Percentiles rank a stretch among this genome's conserved stretches.
Evolutionary conservation across 176 grass and related monocot genomes (phyloP).

Genomic region (Saccharum spontaneum): DNA sequence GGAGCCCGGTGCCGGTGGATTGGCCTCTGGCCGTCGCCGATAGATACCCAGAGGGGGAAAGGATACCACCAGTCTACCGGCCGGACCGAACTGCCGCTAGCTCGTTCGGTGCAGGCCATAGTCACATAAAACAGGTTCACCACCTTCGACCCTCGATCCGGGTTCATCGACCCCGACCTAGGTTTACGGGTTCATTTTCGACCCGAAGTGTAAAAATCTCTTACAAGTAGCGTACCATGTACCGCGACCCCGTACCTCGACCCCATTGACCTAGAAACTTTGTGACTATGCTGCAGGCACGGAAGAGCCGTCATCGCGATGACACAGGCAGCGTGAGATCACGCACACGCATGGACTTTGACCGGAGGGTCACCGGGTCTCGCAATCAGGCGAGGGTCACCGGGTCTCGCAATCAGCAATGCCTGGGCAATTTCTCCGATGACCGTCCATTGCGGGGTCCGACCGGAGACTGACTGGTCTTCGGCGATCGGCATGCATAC

Average conservation of each 20-base stretch:
- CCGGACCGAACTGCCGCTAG: not conserved
- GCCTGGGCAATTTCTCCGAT: slow-evolving; percentile 27
- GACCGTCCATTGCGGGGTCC: not conserved
- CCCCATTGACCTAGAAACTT: too few relatives aligned
- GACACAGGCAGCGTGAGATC: slow-evolving; percentile 31
- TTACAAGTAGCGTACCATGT: too few relatives aligned
- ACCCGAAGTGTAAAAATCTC: too few relatives aligned
- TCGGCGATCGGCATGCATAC: not conserved
- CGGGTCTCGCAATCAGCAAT: not conserved
- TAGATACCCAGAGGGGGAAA: not conserved
- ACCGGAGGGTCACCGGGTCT: slow-evolving; percentile 9
- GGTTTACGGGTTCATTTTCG: too few relatives aligned
- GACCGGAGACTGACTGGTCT: slow-evolving; percentile 5
- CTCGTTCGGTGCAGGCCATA: not conserved
- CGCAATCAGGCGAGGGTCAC: too few relatives aligned
- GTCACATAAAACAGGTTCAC: too few relatives aligned
- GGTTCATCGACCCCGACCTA: too few relatives aligned
- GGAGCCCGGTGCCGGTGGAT: not conserved
- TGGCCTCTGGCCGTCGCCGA: not conserved
- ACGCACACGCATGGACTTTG: slow-evolving; percentile 16
- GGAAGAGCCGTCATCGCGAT: slow-evolving; percentile 36
- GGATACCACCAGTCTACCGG: not conserved
- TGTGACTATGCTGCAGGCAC: too few relatives aligned
- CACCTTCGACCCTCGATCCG: too few relatives aligned
- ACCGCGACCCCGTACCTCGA: too few relatives aligned